Percentiles rank a stretch among this genome's conserved stretches.
phyloP scores from a whole-genome alignment of 768 basidiomycete genomes.

The Sarcodon sp. region DNA sequence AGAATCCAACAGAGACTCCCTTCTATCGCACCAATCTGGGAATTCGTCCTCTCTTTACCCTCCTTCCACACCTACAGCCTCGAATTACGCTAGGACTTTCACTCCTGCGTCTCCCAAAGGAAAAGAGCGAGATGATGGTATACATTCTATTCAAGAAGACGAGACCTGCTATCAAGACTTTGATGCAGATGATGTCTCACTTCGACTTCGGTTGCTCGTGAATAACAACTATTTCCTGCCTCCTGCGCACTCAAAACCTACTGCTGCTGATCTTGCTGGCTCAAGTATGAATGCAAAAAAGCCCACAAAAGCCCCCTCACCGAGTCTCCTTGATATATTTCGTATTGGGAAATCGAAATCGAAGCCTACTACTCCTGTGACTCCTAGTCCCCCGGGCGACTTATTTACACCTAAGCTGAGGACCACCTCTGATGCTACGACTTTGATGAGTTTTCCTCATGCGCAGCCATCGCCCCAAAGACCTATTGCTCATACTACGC shows the following conservation, averaged over 20 bases:
- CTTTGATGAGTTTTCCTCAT: slow-evolving; percentile 16
- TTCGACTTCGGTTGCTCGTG: slow-evolving; percentile 71
- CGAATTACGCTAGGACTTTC: slow-evolving; percentile 48
- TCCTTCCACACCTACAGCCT: slow-evolving; percentile 51
- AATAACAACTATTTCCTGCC: slow-evolving; percentile 86
- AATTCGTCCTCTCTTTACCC: slow-evolving; percentile 74
- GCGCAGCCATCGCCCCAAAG: slow-evolving; percentile 24
- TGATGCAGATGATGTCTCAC: slow-evolving; percentile 68
- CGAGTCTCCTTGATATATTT: slow-evolving; percentile 57
- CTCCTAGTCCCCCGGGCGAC: slow-evolving; percentile 13
- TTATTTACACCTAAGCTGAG: slow-evolving; percentile 23
- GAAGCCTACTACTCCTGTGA: slow-evolving; percentile 35
- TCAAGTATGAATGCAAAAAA: slow-evolving; percentile 23
- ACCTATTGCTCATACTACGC: slow-evolving; percentile 20
- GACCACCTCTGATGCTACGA: slow-evolving; percentile 55
- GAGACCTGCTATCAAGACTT: slow-evolving; percentile 12
- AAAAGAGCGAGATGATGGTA: slow-evolving; percentile 22
- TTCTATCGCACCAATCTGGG: slow-evolving; percentile 49
- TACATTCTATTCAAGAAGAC: slow-evolving; percentile 19
- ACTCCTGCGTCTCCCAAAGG: slow-evolving; percentile 47
- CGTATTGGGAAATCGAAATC: slow-evolving; percentile 55
- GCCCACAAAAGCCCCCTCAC: slow-evolving; percentile 31
- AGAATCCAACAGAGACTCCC: slow-evolving; percentile 26
- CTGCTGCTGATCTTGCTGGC: slow-evolving; percentile 48
- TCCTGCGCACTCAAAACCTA: slow-evolving; percentile 77